phyloP scores from a whole-genome alignment of 2,329 filamentous ascomycete species.

The Furcasterigmium sp. region DNA sequence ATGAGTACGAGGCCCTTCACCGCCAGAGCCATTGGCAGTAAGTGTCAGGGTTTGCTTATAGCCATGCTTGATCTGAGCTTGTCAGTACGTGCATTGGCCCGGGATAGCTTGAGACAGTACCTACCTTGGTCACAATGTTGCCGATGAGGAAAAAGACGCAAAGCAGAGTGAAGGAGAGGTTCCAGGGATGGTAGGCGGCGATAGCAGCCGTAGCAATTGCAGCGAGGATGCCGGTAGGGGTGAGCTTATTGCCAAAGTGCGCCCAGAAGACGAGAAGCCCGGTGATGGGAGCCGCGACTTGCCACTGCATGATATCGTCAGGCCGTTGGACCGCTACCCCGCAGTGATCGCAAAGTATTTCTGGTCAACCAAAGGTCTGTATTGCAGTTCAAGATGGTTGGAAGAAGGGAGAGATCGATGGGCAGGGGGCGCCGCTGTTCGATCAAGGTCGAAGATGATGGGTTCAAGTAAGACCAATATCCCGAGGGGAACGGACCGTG shows the following conservation, averaged over 20 bases:
- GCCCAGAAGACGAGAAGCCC: conserved; percentile 61
- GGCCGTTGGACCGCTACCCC: not conserved
- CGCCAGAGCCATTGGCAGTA: conserved; percentile 68
- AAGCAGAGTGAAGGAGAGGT: conserved; percentile 80
- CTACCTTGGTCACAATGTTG: conserved; percentile 75
- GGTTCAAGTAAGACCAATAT: no score
- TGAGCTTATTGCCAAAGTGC: conserved; percentile 65
- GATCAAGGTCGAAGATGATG: no score
- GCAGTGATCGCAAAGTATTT: no score
- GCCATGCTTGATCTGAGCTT: conserved; percentile 70
- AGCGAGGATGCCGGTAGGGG: conserved; percentile 19
- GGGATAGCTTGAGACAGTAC: not conserved
- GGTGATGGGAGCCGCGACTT: conserved; percentile 48
- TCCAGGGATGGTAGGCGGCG: conserved; percentile 91
- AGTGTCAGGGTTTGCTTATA: conserved; percentile 79
- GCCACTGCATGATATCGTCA: conserved; percentile 1
- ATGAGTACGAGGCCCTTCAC: conserved; percentile 78
- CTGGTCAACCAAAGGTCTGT: no score
- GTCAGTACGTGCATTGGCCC: not conserved
- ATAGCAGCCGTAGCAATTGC: conserved; percentile 25
- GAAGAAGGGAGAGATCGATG: no score
- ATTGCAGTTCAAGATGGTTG: no score
- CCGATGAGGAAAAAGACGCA: conserved; percentile 83
- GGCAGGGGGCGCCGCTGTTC: no score
- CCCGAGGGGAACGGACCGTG: no score